phyloP scores from a whole-genome alignment of 345 rosid genomes.

The Eucalyptus cloeziana region DNA sequence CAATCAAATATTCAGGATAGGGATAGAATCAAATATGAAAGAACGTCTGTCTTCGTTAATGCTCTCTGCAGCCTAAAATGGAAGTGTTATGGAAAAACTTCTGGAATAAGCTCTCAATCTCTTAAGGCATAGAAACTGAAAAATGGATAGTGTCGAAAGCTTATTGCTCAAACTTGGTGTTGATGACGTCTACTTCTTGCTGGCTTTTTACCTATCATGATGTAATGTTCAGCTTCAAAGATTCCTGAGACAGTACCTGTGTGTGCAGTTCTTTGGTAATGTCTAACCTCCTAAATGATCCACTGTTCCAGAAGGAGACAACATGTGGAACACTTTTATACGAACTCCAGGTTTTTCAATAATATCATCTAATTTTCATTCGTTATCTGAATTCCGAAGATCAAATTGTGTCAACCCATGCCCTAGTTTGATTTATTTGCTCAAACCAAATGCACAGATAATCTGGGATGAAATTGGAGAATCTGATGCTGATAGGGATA shows the following conservation, averaged over 20 bases:
- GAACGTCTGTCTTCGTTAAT: background rate
- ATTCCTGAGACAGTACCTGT: background rate
- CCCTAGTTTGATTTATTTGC: background rate
- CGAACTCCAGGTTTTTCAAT: constrained; percentile 69
- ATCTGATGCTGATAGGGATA: constrained; percentile 67
- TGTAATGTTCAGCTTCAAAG: background rate
- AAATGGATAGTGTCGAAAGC: background rate
- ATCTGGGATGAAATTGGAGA: constrained; percentile 99
- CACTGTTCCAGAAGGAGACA: constrained; percentile 60
- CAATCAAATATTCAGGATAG: background rate
- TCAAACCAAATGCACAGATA: constrained; percentile 20
- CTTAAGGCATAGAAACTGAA: background rate
- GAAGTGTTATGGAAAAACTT: background rate
- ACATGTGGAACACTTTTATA: constrained; percentile 74
- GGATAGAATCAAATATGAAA: background rate
- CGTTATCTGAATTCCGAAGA: background rate
- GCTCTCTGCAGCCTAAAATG: background rate
- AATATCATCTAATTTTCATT: background rate
- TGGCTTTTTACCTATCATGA: background rate
- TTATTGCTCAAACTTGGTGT: background rate
- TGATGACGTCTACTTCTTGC: background rate
- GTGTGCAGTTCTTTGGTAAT: constrained; percentile 1
- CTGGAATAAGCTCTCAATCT: background rate
- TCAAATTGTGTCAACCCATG: background rate
- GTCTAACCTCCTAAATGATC: constrained; percentile 14